These are phyloP conservation scores for Colletotrichum sojae DNA, from an alignment of 2,329 filamentous ascomycete species.

Conservation along the genomic window DNA sequence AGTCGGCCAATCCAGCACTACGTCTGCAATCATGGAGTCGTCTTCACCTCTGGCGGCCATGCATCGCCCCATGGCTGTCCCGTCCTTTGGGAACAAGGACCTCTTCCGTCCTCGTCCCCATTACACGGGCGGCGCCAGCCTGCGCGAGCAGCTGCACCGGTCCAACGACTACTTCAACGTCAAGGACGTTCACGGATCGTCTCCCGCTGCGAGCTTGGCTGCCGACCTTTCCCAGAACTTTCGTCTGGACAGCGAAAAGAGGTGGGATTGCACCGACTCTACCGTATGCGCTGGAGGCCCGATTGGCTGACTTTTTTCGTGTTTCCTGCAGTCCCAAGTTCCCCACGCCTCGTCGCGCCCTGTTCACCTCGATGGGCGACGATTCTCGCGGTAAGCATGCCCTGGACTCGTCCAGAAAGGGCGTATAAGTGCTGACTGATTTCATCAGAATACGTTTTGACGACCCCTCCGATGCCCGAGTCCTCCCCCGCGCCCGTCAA, in stretches of 20 bases:
- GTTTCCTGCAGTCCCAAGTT: slow-evolving; percentile 76
- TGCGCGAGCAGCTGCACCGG: slow-evolving; percentile 79
- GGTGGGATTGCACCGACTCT: slow-evolving; percentile 70
- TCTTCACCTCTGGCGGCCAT: slow-evolving; percentile 92
- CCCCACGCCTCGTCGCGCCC: slow-evolving; percentile 85
- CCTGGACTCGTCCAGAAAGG: slow-evolving; percentile 38
- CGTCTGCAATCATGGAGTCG: slow-evolving; percentile 79
- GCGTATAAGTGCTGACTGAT: slow-evolving; percentile 43
- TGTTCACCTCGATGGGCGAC: slow-evolving; percentile 81
- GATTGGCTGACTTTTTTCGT: slow-evolving; percentile 40
- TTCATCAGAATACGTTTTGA: slow-evolving; percentile 74
- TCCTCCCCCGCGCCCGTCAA: slow-evolving; percentile 82
- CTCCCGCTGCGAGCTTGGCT: slow-evolving; percentile 90
- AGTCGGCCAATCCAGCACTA: neutral
- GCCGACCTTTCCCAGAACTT: slow-evolving; percentile 98
- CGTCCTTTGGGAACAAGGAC: slow-evolving; percentile 70
- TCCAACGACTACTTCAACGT: slow-evolving; percentile 85
- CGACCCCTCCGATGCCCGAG: slow-evolving; percentile 85
- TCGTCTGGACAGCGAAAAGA: slow-evolving; percentile 86
- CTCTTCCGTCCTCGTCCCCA: slow-evolving; percentile 67
- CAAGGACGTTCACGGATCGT: slow-evolving; percentile 85
- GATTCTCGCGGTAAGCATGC: slow-evolving; percentile 70
- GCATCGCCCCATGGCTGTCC: slow-evolving; percentile 77
- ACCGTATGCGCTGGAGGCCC: neutral
- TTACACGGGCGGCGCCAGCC: slow-evolving; percentile 74